These are phyloP conservation scores for Diaporthe aspalathi DNA, from an alignment of 2,329 filamentous ascomycete species.

Conservation along the genomic window DNA sequence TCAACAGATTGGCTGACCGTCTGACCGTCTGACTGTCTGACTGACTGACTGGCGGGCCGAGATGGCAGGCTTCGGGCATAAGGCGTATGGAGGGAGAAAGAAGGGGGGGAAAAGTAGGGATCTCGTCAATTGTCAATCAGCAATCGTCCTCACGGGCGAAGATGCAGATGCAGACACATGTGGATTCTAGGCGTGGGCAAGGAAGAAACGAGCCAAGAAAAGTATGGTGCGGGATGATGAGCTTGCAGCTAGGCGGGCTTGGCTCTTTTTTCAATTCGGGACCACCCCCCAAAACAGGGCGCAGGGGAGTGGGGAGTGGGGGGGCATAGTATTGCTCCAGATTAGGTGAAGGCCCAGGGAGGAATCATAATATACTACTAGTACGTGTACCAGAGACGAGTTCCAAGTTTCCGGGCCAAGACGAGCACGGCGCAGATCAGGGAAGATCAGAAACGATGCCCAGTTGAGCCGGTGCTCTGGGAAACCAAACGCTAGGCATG, in stretches of 20 bases:
- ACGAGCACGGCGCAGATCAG: background rate
- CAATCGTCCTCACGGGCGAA: constrained; percentile 10
- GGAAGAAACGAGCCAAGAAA: constrained; percentile 28
- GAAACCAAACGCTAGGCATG: background rate
- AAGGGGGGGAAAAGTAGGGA: background rate
- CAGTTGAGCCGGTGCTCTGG: constrained; percentile 6
- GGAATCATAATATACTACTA: too few species aligned
- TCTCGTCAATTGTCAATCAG: constrained; percentile 20
- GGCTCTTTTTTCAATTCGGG: constrained; percentile 29
- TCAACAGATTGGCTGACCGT: constrained; percentile 3
- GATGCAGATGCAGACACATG: background rate
- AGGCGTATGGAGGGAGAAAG: background rate
- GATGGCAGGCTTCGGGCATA: background rate
- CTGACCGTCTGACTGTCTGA: background rate
- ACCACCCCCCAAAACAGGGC: constrained; percentile 21
- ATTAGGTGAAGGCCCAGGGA: too few species aligned
- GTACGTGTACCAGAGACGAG: too few species aligned
- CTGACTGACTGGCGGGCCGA: background rate
- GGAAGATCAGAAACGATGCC: background rate
- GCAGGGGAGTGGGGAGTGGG: too few species aligned
- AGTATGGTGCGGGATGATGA: constrained; percentile 23
- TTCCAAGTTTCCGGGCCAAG: too few species aligned
- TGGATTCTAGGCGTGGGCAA: background rate
- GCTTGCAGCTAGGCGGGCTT: constrained; percentile 31
- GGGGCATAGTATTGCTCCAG: too few species aligned